phyloP scores from a whole-genome alignment of 495 filamentous ascomycete species.

The Amniculicola lignicola region DNA sequence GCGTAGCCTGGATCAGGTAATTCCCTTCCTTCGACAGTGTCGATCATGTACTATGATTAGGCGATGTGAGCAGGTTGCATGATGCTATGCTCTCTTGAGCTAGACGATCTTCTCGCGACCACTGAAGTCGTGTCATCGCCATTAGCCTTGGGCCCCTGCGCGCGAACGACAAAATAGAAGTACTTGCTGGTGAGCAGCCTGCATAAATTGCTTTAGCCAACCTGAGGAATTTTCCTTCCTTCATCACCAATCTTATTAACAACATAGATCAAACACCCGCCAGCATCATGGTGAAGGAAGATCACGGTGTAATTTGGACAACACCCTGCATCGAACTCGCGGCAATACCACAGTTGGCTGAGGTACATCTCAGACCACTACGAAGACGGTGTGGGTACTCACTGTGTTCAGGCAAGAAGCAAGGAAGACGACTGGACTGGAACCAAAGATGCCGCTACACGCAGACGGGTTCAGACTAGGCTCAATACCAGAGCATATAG shows the following conservation, averaged over 20 bases:
- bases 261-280: not conserved
- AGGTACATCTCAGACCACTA: conserved; percentile 37
- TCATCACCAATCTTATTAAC: not conserved
- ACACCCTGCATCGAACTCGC: conserved; percentile 1
- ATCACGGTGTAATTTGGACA: conserved; percentile 1
- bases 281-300: not conserved
- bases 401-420: conserved; percentile 1
- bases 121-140: too few relatives aligned
- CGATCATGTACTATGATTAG: too few relatives aligned
- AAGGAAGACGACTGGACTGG: conserved; percentile 48
- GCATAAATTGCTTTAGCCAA: not conserved
- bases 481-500: conserved; percentile 47
- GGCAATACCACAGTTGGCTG: not conserved
- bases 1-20: too few relatives aligned
- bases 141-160: too few relatives aligned
- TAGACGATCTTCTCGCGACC: too few relatives aligned
- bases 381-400: not conserved
- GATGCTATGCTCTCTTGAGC: too few relatives aligned
- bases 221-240: not conserved
- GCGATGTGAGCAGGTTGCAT: too few relatives aligned
- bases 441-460: conserved; percentile 40
- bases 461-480: conserved; percentile 43
- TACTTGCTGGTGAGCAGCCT: too few relatives aligned
- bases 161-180: too few relatives aligned
- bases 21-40: too few relatives aligned